Evolutionary conservation across 306 rosid genomes (phyloP).

Genomic region (Cicer judaicum): DNA sequence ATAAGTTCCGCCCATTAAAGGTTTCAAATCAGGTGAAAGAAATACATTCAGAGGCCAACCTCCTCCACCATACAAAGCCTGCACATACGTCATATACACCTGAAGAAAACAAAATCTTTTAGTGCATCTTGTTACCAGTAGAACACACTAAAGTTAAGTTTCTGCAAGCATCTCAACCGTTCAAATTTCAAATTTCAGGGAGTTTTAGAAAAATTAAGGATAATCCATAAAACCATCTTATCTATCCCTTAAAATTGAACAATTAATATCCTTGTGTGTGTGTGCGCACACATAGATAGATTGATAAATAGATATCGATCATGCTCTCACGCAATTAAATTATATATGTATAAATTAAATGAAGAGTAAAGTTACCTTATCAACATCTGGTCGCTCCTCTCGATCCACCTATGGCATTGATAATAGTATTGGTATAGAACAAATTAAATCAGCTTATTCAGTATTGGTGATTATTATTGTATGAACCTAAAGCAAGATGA

Average conservation of each 20-base stretch:
- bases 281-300: not conserved
- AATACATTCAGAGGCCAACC: slow-evolving; percentile 96
- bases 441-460: slow-evolving; percentile 21
- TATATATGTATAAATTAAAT: not conserved
- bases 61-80: slow-evolving; percentile 96
- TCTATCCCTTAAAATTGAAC: not conserved
- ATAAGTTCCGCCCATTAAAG: slow-evolving; percentile 98
- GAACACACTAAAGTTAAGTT: slow-evolving; percentile 27
- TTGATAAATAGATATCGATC: not conserved
- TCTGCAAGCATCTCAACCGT: slow-evolving; percentile 27
- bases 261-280: not conserved
- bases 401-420: slow-evolving; percentile 80
- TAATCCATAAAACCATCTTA: not conserved
- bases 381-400: slow-evolving; percentile 97
- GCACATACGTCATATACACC: slow-evolving; percentile 98
- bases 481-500: slow-evolving; percentile 32
- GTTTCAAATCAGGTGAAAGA: slow-evolving; percentile 93
- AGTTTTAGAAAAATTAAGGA: not conserved
- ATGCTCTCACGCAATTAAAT: not conserved
- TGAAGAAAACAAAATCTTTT: slow-evolving; percentile 42
- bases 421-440: slow-evolving; percentile 18
- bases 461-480: not conserved
- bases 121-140: slow-evolving; percentile 34
- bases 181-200: slow-evolving; percentile 34
- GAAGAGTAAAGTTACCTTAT: slow-evolving; percentile 64